Base-by-base conservation (phyloP, 169 alveolate genomes). In the Plasmodium yoelii region DNA sequence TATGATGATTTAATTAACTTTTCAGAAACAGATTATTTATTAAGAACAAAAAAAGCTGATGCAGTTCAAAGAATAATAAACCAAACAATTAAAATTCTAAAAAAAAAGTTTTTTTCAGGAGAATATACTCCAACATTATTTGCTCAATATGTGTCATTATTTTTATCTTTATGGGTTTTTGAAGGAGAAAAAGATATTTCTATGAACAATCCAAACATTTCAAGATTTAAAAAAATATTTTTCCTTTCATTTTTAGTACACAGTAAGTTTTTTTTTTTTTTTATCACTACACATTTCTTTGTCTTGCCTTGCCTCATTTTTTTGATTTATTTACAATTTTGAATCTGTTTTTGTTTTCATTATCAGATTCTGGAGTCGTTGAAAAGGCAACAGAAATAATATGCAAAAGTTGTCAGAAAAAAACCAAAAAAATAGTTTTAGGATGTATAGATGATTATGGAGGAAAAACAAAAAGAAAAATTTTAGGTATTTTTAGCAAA, bases 361-460 rank as follows among this genome's bases (percentile, higher is more conserved):
- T 34, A 34, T 15, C 28, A 75, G 88, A 75, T 22, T 47, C 70
- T 2, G 88, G 88, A n/a, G 68, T 74, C 8, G 67, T 65, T n/a
- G 88, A 75, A 26, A 75, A 75, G 13, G 88, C 88, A 49, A 74
- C 64, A 1, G 88, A 75, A 34, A 75, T 75, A n/a, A 63, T 75
- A 39, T 63, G 64, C n/a, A 19, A 47, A 42, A 46, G 65, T 47
- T 75, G 88, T 18, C 47, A 15, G 26, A 19, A 51, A 15, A 75
- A 61, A 13, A 75, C 88, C 22, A 53, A 63, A 28, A 63, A 75
- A 63, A 75, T 75, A 0, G 88, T 75, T 2, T 42, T 75, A 12
- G 88, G 88, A 15, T 75, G 88, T 42, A 75, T 75, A 60, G 34
- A 75, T 12, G 88, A 75, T 24, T 75, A 75, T 24, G 88, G 88